Evolutionary conservation across 106 monocot species (phyloP), one percentile per base, ranked within the genome.

Genomic region (Ottelia alismoides): DNA sequence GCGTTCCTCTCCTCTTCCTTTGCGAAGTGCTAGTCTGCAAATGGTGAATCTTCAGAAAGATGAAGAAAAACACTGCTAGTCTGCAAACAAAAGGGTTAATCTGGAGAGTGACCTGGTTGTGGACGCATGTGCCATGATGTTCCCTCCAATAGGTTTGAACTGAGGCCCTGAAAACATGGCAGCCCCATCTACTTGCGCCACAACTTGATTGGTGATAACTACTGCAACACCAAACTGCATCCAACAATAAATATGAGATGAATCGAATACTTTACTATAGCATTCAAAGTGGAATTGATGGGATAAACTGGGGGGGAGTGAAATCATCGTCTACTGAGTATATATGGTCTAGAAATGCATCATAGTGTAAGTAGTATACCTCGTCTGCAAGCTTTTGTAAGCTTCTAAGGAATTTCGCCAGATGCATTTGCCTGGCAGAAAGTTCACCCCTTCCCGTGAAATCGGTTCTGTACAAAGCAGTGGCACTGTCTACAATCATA

Each of bases 121-220:
- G 5, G 82, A 67, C 60, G 98, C 85, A 75, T 99, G 98, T 35
- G 98, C 98, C 80, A 90, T 98, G 47, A 98, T 98, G 55, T 90
- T 90, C 18, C 96, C 98, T 63, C 98, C 89, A 47, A 90, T 99
- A 0, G 98, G 98, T 44, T 90, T 90, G 63, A 86, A 62, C 49
- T 98, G 96, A 11, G 89, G 96, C 4, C 96, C 96, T 20, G 85
- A 78, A 77, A 98, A 98, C 19, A 98, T 68, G 14, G 89, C 89
- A 52, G 79, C 74, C 1, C 90, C 96, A 71, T 99, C 98, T 10
- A 99, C 98, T 80, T 99, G 98, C 12, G 98, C 89, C 44, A 90
- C 90, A 52, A 90, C 98, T 80, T 90, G 98, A 59, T 90, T 99
- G 7, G 98, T 90, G 31, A 90, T 86, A 18, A 88, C 82, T 7